phyloP scores from a whole-genome alignment of 345 rosid species.

The Stellera chamaejasme region DNA sequence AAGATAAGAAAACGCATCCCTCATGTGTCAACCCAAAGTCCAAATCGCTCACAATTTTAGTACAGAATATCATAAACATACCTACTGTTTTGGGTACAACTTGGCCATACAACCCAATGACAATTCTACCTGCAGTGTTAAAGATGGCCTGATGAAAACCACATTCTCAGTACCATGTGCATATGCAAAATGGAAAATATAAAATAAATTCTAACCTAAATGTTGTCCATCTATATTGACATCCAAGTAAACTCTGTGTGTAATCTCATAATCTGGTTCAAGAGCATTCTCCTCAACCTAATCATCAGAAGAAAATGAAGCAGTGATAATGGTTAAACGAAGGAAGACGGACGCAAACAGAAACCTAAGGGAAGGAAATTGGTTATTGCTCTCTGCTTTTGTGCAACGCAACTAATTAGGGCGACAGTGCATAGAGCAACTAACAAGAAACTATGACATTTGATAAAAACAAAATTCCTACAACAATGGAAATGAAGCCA shows the following conservation, averaged over 20 bases:
- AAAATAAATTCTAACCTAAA: slow-evolving; percentile 37
- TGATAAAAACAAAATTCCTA: too few species aligned
- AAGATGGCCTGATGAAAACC: neutral
- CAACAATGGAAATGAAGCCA: too few species aligned
- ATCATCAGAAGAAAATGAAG: slow-evolving; percentile 16
- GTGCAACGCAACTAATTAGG: too few species aligned
- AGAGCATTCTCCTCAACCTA: slow-evolving; percentile 47
- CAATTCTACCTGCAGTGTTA: slow-evolving; percentile 75
- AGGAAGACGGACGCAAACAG: too few species aligned
- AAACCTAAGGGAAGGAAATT: too few species aligned
- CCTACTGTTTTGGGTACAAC: slow-evolving; percentile 94
- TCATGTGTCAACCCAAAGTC: neutral
- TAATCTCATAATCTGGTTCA: slow-evolving; percentile 57
- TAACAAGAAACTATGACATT: too few species aligned
- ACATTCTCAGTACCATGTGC: neutral
- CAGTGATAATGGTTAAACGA: neutral
- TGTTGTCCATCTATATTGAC: slow-evolving; percentile 88
- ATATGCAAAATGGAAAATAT: neutral
- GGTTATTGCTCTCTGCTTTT: too few species aligned
- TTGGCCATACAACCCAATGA: slow-evolving; percentile 85
- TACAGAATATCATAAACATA: slow-evolving; percentile 26
- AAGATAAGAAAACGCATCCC: too few species aligned
- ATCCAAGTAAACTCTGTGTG: slow-evolving; percentile 89
- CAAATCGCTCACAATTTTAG: neutral
- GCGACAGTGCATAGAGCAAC: too few species aligned